Conservation (phyloP, 1,284 basidiomycete genomes). For the Irpex sp. region DNA sequence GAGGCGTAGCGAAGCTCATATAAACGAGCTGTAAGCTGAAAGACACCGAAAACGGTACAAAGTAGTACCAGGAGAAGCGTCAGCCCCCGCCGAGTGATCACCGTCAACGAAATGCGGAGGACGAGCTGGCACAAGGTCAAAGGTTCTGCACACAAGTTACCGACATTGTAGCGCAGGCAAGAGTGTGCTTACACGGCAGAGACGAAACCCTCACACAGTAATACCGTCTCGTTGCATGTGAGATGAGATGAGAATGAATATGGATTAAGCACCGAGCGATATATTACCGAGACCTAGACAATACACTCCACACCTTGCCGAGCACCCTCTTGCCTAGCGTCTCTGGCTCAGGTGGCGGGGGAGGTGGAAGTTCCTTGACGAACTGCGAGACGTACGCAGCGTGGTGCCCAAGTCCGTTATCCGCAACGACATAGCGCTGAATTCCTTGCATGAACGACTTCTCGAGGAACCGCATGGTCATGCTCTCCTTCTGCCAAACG, state of each 20-base stretch:
- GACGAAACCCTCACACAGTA: background rate
- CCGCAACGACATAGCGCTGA: constrained; percentile 31
- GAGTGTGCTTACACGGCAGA: background rate
- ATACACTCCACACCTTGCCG: background rate
- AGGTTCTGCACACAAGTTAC: background rate
- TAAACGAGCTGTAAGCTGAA: background rate
- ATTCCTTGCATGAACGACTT: constrained; percentile 43
- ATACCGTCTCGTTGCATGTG: background rate
- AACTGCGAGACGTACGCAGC: constrained; percentile 1
- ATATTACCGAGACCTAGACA: background rate
- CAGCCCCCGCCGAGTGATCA: background rate
- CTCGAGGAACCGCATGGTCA: constrained; percentile 57
- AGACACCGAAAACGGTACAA: background rate
- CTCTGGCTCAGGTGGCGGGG: background rate
- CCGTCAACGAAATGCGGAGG: background rate
- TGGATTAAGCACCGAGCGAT: background rate
- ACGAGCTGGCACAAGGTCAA: background rate
- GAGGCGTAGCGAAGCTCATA: background rate
- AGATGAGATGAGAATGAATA: background rate
- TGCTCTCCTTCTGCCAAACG: constrained; percentile 64
- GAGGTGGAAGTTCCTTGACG: constrained; percentile 7
- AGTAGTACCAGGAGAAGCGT: background rate
- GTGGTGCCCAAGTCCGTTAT: constrained; percentile 1
- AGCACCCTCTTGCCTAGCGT: background rate
- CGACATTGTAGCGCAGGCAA: background rate